Evolutionary conservation across 768 basidiomycete species (phyloP).

Genomic region (Lactarius evosmus): DNA sequence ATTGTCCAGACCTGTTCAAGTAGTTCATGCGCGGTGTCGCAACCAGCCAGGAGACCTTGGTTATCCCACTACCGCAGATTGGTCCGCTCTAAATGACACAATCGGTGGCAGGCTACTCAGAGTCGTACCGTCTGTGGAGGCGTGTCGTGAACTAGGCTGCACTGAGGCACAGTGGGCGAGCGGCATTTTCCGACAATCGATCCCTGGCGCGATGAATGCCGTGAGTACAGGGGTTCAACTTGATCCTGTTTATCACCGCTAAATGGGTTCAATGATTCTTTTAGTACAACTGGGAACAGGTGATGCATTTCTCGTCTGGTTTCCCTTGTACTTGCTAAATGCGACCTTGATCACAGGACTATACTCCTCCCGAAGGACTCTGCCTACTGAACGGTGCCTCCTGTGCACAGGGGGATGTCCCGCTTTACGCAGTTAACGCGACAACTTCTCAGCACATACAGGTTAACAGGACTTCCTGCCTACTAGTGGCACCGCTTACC

Average conservation of each 20-base stretch:
- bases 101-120: slow-evolving; percentile 17
- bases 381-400: slow-evolving; percentile 20
- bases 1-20: not conserved
- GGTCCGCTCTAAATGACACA: slow-evolving; percentile 22
- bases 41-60: slow-evolving; percentile 25
- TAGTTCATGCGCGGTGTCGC: slow-evolving; percentile 18
- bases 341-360: slow-evolving; percentile 6
- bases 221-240: slow-evolving; percentile 6
- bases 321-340: not conserved
- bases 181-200: slow-evolving; percentile 18
- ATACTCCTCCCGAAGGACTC: slow-evolving; percentile 13
- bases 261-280: not conserved
- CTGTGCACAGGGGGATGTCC: slow-evolving; percentile 25
- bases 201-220: slow-evolving; percentile 25
- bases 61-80: slow-evolving; percentile 16
- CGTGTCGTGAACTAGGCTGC: slow-evolving; percentile 15
- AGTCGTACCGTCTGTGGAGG: slow-evolving; percentile 21
- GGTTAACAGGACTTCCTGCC: not conserved
- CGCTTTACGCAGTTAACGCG: slow-evolving; percentile 26
- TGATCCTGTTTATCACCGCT: not conserved
- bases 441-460: slow-evolving; percentile 20
- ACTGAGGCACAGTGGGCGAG: slow-evolving; percentile 24
- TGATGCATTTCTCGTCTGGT: not conserved
- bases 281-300: slow-evolving; percentile 29
- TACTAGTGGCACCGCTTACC: not conserved